Evolutionary conservation across 768 basidiomycete species (phyloP).

Genomic region (Tylopilus sp.): DNA sequence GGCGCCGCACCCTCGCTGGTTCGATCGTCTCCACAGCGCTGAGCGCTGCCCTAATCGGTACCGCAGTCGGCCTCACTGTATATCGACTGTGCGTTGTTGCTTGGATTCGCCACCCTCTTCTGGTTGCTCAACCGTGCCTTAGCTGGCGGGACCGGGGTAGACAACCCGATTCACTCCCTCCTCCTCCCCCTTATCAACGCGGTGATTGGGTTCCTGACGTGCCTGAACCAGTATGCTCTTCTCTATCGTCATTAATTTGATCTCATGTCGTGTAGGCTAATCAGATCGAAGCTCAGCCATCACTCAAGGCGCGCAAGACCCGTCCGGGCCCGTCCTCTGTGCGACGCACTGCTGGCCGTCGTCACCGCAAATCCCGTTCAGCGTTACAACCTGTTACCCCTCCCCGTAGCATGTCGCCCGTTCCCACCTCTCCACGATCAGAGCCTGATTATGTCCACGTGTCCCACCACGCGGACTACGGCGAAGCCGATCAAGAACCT

Average conservation of each 20-base stretch:
- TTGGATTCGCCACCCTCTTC: not conserved
- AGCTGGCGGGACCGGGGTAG: slow-evolving; percentile 82
- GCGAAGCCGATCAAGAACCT: slow-evolving; percentile 34
- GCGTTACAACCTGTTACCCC: slow-evolving; percentile 23
- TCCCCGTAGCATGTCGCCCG: slow-evolving; percentile 27
- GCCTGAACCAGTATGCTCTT: slow-evolving; percentile 32
- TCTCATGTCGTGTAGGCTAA: slow-evolving; percentile 24
- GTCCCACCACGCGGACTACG: slow-evolving; percentile 31
- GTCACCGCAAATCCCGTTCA: slow-evolving; percentile 33
- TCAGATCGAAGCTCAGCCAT: slow-evolving; percentile 35
- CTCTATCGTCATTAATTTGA: not conserved
- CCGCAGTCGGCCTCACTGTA: slow-evolving; percentile 82
- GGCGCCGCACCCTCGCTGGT: slow-evolving; percentile 76
- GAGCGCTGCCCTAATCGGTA: slow-evolving; percentile 81
- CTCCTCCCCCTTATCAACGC: slow-evolving; percentile 66
- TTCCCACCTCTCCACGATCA: slow-evolving; percentile 32
- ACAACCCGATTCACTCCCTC: slow-evolving; percentile 40
- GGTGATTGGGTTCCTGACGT: slow-evolving; percentile 51
- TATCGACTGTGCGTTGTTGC: slow-evolving; percentile 69
- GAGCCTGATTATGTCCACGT: slow-evolving; percentile 42
- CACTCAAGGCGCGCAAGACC: slow-evolving; percentile 38
- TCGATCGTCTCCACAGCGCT: slow-evolving; percentile 81
- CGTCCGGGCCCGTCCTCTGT: slow-evolving; percentile 31
- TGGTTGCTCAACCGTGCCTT: slow-evolving; percentile 3
- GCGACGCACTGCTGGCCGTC: slow-evolving; percentile 36